Evolutionary conservation across 495 filamentous ascomycete genomes (phyloP).

Genomic region (Talaromyces nanjingensis): DNA sequence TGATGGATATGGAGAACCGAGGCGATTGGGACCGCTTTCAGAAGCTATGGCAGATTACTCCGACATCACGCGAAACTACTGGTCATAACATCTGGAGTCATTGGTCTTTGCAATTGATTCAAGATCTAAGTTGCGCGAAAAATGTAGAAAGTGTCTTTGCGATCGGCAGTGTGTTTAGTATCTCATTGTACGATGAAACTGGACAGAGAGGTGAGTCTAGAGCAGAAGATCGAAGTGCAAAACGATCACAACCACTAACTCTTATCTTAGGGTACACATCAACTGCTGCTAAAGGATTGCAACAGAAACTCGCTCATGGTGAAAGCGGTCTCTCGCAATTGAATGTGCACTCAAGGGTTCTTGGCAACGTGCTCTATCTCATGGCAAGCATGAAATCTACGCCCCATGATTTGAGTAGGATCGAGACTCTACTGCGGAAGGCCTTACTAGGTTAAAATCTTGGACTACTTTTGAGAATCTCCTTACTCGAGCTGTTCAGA

Average conservation of each 20-base stretch:
- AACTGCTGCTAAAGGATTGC: conserved; percentile 53
- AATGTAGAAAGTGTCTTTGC: conserved; percentile 59
- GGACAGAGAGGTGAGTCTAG: conserved; percentile 32
- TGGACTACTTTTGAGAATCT: not conserved
- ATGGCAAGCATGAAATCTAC: conserved; percentile 63
- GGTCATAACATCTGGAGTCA: conserved; percentile 52
- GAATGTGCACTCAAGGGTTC: conserved; percentile 63
- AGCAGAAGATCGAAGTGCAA: not conserved
- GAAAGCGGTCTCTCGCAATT: conserved; percentile 25
- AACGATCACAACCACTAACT: not conserved
- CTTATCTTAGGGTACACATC: conserved; percentile 54
- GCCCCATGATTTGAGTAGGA: conserved; percentile 36
- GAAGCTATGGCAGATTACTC: conserved; percentile 29
- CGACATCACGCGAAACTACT: conserved; percentile 2
- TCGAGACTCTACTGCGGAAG: conserved; percentile 34
- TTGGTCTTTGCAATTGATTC: conserved; percentile 54
- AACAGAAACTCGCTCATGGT: conserved; percentile 41
- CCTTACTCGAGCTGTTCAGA: too few relatives aligned
- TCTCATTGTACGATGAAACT: conserved; percentile 47
- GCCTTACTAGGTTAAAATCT: not conserved
- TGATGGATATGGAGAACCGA: conserved; percentile 46
- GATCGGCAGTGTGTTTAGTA: conserved; percentile 62
- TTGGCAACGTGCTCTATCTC: conserved; percentile 71
- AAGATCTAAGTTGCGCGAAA: conserved; percentile 42
- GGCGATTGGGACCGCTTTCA: conserved; percentile 44